Evolutionary conservation across 768 basidiomycete genomes (phyloP).

Genomic region (Leccinum barrowsii): DNA sequence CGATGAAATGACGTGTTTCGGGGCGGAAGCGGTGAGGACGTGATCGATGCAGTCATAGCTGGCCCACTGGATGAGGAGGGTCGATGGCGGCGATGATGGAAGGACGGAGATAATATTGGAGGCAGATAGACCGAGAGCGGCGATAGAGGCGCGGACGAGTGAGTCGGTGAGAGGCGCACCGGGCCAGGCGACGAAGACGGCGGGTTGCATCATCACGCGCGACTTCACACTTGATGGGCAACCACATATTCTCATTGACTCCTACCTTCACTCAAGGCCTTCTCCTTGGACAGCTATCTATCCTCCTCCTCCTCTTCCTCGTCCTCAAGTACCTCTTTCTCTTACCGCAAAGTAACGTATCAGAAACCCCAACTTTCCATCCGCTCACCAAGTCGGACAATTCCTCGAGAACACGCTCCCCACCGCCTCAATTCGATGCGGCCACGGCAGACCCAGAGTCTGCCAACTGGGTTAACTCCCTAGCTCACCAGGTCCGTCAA

Average conservation of each 20-base stretch:
- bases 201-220: background rate
- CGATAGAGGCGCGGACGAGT: constrained; percentile 44
- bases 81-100: constrained; percentile 17
- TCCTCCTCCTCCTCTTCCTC: constrained; percentile 69
- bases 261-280: constrained; percentile 96
- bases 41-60: constrained; percentile 87
- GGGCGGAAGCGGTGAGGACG: constrained; percentile 54
- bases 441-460: constrained; percentile 50
- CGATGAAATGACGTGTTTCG: constrained; percentile 59
- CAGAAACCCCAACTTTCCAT: constrained; percentile 57
- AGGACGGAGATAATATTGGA: constrained; percentile 26
- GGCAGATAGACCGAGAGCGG: constrained; percentile 28
- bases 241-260: constrained; percentile 69
- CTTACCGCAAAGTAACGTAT: constrained; percentile 62
- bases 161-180: constrained; percentile 49
- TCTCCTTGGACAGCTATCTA: constrained; percentile 86
- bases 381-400: constrained; percentile 51
- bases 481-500: constrained; percentile 70
- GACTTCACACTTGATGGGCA: constrained; percentile 21
- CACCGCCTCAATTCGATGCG: constrained; percentile 6
- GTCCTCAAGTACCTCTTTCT: constrained; percentile 96
- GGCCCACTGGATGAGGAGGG: constrained; percentile 72
- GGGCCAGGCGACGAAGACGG: constrained; percentile 52
- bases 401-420: constrained; percentile 37
- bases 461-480: constrained; percentile 86